These are phyloP conservation scores for Betula pendula DNA, from an alignment of 306 rosid species.

Conservation along the genomic window DNA sequence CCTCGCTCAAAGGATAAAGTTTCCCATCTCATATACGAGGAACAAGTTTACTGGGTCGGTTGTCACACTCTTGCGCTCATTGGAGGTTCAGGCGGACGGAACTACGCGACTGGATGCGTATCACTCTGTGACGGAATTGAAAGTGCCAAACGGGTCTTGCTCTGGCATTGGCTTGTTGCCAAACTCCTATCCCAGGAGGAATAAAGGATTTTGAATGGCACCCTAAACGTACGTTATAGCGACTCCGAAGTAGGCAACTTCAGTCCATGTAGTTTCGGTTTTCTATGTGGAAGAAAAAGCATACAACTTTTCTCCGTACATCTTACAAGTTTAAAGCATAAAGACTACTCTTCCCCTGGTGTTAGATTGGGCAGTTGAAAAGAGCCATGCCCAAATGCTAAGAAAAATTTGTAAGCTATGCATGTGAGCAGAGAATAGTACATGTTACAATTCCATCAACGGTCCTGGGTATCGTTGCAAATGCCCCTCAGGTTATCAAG, in stretches of 20 bases:
- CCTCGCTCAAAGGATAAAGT: neutral
- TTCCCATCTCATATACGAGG: too few species aligned
- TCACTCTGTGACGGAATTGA: neutral
- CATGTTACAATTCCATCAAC: neutral
- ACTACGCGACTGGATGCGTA: neutral
- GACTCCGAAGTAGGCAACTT: neutral
- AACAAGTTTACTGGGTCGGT: constrained; percentile 18
- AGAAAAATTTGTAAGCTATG: neutral
- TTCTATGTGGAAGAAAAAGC: constrained; percentile 8
- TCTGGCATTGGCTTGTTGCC: constrained; percentile 31
- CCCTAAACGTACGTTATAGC: too few species aligned
- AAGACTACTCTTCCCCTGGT: constrained; percentile 10
- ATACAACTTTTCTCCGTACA: neutral
- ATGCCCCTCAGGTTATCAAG: constrained; percentile 24
- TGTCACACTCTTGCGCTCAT: constrained; percentile 5
- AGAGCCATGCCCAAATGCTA: constrained; percentile 1
- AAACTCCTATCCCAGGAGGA: constrained; percentile 2
- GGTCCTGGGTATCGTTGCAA: constrained; percentile 33
- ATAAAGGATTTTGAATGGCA: rapidly evolving
- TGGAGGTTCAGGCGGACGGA: rapidly evolving
- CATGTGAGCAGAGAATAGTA: neutral
- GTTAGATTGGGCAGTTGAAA: constrained; percentile 45
- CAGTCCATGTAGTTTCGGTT: constrained; percentile 22
- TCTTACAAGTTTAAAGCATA: neutral
- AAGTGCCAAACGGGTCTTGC: neutral